Evolutionary conservation across 1,284 basidiomycete genomes (phyloP).

Genomic region (Ustilago sp.): DNA sequence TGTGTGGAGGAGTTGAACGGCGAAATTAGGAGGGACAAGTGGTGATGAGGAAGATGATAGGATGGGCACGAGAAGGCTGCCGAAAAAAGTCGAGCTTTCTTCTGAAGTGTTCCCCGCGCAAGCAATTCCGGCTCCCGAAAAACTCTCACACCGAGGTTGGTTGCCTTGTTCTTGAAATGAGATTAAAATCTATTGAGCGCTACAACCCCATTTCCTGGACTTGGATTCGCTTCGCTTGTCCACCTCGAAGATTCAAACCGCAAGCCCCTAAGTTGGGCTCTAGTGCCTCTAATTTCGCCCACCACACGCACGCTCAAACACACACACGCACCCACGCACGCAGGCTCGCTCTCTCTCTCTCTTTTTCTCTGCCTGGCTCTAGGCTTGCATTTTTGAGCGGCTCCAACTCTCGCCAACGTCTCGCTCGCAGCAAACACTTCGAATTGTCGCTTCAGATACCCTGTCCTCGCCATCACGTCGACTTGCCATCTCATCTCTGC

Average conservation of each 20-base stretch:
- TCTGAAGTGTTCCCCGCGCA: conserved; percentile 5
- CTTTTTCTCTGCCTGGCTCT: not conserved
- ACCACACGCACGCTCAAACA: conserved; percentile 1
- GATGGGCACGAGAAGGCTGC: not conserved
- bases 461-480: not conserved
- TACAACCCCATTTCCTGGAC: not conserved
- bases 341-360: conserved; percentile 9
- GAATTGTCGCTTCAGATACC: conserved; percentile 4
- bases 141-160: too few species aligned
- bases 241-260: not conserved
- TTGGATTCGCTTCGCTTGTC: not conserved
- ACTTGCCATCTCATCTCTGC: not conserved
- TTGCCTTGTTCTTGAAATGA: too few species aligned
- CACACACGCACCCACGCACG: conserved; percentile 3
- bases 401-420: conserved; percentile 1
- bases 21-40: not conserved
- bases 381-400: conserved; percentile 1
- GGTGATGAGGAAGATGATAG: conserved; percentile 1
- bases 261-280: not conserved
- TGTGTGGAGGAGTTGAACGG: not conserved
- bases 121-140: conserved; percentile 19
- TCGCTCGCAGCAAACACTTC: conserved; percentile 5
- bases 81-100: conserved; percentile 14
- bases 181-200: not conserved
- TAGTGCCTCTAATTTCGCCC: not conserved